phyloP scores from a whole-genome alignment of 2,329 filamentous ascomycete species.

The Paecilomyces sp. region DNA sequence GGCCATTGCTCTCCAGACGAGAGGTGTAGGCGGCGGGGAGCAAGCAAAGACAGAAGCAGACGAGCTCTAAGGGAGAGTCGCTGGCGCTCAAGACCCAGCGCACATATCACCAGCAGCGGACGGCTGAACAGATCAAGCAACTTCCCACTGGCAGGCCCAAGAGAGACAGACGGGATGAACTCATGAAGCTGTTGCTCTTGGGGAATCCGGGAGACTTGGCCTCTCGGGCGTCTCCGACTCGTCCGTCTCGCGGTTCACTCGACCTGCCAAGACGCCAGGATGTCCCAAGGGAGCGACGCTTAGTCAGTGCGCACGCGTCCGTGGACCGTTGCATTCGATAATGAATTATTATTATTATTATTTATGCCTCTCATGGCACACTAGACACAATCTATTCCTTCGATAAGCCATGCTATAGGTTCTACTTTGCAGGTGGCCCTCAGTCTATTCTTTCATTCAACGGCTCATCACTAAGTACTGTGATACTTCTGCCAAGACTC shows the following conservation, averaged over 20 bases:
- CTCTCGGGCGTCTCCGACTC: constrained; percentile 1
- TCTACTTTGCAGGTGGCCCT: too few species aligned
- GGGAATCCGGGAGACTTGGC: neutral
- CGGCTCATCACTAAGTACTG: too few species aligned
- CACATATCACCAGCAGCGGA: constrained; percentile 27
- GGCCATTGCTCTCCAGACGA: constrained; percentile 22
- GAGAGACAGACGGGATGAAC: neutral
- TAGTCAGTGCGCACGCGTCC: neutral
- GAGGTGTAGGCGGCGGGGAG: neutral
- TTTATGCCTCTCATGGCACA: too few species aligned
- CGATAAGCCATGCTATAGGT: neutral
- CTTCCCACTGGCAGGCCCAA: neutral
- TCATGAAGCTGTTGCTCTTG: neutral
- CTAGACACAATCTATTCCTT: neutral
- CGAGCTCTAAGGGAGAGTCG: constrained; percentile 28
- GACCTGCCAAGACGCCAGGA: neutral
- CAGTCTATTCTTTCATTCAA: too few species aligned
- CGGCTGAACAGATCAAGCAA: neutral
- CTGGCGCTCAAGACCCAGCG: constrained; percentile 19
- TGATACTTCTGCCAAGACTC: too few species aligned
- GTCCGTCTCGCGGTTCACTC: neutral
- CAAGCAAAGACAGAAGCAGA: constrained; percentile 14
- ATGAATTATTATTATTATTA: too few species aligned
- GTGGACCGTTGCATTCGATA: too few species aligned
- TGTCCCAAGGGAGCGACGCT: neutral